Evolutionary conservation across 2,329 filamentous ascomycete species (phyloP).

Genomic region (Trichoderma sp.): DNA sequence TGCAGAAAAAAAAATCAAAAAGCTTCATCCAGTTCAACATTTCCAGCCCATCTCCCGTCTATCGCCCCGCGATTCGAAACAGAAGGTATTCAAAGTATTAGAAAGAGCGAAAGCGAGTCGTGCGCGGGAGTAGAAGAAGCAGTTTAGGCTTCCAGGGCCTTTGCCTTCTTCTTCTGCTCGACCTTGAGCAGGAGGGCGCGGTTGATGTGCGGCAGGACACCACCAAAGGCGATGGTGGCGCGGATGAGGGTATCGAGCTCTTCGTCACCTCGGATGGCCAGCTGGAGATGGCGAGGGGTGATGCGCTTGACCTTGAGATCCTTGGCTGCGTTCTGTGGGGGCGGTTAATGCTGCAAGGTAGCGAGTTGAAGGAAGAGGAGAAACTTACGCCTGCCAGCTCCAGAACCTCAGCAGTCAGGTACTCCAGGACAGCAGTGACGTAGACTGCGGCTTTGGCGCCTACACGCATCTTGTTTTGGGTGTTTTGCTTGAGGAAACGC

Average conservation of each 20-base stretch:
- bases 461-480: constrained; percentile 99
- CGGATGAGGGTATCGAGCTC: constrained; percentile 97
- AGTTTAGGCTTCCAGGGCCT: constrained; percentile 51
- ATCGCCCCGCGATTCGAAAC: constrained; percentile 21
- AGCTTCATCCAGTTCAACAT: constrained; percentile 9
- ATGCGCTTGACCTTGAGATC: constrained; percentile 99
- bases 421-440: constrained; percentile 96
- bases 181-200: constrained; percentile 93
- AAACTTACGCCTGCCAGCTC: constrained; percentile 84
- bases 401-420: constrained; percentile 95
- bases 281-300: constrained; percentile 94
- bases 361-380: constrained; percentile 22
- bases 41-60: constrained; percentile 27
- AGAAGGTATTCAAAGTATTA: constrained; percentile 26
- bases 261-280: constrained; percentile 97
- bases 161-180: constrained; percentile 92
- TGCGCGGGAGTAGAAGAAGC: constrained; percentile 2
- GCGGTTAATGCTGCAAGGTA: constrained; percentile 31
- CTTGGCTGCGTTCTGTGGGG: constrained; percentile 83
- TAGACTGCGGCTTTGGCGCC: constrained; percentile 98
- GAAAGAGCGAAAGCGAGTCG: constrained; percentile 22
- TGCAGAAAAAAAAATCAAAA: constrained; percentile 23
- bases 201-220: constrained; percentile 99
- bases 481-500: constrained; percentile 99
- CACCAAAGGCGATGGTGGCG: constrained; percentile 96